phyloP scores from a whole-genome alignment of 768 basidiomycete species.

The Phylloporus arenicola region DNA sequence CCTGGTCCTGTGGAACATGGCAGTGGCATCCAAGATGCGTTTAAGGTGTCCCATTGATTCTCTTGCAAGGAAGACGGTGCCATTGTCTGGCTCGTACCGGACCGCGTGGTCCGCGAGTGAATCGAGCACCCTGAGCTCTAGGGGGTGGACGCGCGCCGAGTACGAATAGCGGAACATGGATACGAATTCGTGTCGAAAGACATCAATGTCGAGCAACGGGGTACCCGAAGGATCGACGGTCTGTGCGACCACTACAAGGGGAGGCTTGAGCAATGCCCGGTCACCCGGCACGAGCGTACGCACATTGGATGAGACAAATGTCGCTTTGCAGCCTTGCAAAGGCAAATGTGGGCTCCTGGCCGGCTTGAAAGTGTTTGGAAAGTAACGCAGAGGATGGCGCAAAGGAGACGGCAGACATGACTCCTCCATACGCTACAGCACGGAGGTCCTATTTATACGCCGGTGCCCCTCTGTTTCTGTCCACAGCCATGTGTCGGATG shows the following conservation, averaged over 20 bases:
- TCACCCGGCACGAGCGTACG: background rate
- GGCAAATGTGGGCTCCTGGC: conserved; percentile 32
- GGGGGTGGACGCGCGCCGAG: conserved; percentile 35
- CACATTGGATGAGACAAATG: conserved; percentile 29
- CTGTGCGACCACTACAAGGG: conserved; percentile 13
- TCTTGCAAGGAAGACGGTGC: conserved; percentile 54
- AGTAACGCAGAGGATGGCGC: conserved; percentile 13
- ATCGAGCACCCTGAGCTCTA: conserved; percentile 45
- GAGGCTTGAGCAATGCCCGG: background rate
- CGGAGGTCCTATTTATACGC: background rate
- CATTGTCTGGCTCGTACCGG: conserved; percentile 55
- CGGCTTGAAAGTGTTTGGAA: conserved; percentile 11
- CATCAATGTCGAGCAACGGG: conserved; percentile 17
- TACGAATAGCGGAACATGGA: conserved; percentile 58
- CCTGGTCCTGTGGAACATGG: conserved; percentile 11
- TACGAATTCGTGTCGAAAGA: conserved; percentile 51
- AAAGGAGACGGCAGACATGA: conserved; percentile 20
- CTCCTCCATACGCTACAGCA: background rate
- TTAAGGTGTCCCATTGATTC: conserved; percentile 31
- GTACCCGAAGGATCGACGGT: conserved; percentile 13
- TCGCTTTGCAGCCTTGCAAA: conserved; percentile 26
- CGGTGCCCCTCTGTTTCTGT: too few species aligned
- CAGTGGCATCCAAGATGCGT: conserved; percentile 25
- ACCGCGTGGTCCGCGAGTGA: conserved; percentile 42
- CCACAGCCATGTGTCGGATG: background rate